These are phyloP conservation scores for Aspergillus niger DNA, from an alignment of 2,329 filamentous ascomycete species.

Conservation along the genomic window DNA sequence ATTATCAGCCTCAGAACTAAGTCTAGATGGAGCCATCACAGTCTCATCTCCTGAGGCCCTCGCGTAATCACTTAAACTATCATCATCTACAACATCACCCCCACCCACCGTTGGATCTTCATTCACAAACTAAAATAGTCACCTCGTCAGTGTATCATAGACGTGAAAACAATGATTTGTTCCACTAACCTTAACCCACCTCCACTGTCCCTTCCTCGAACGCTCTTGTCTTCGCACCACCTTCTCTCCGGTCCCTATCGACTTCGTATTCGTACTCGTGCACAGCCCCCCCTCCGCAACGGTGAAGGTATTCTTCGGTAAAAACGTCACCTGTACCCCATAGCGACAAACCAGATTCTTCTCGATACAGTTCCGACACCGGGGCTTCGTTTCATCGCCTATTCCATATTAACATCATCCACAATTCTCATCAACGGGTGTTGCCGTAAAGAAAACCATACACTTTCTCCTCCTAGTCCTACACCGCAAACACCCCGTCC, in stretches of 20 bases:
- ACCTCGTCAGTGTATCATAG: neutral
- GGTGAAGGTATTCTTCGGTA: constrained; percentile 53
- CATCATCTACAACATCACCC: neutral
- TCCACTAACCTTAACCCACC: neutral
- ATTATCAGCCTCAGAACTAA: neutral
- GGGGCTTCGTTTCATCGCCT: constrained; percentile 57
- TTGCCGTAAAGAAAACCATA: constrained; percentile 16
- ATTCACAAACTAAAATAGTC: constrained; percentile 26
- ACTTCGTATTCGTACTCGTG: neutral
- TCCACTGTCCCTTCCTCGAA: neutral
- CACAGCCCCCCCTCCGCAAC: constrained; percentile 25
- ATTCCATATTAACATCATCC: neutral
- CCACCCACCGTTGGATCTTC: constrained; percentile 21
- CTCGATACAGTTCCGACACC: constrained; percentile 51
- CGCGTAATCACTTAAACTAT: no score
- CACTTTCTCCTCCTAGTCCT: constrained; percentile 54
- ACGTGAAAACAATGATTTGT: neutral
- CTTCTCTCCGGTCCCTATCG: no score
- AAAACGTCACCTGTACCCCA: constrained; percentile 50
- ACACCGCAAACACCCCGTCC: constrained; percentile 54
- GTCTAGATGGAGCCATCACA: neutral
- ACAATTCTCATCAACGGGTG: no score
- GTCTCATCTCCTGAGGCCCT: no score
- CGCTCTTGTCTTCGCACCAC: neutral
- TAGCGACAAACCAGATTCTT: constrained; percentile 54